Conservation (phyloP, 106 monocot species). For the Agapanthus africanus region DNA sequence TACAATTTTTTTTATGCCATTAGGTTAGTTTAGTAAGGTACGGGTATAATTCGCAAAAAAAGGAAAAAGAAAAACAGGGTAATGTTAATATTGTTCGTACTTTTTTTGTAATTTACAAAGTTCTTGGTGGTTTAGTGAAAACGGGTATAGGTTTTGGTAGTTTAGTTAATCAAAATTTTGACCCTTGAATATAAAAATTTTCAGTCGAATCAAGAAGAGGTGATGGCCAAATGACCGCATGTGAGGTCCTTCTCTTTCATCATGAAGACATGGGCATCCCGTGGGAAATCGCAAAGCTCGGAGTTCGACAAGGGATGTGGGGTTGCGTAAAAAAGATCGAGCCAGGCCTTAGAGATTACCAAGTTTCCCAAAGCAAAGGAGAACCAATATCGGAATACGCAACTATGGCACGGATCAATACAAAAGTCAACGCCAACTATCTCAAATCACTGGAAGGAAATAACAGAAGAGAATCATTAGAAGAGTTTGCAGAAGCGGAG, state of each 20-base stretch:
- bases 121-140: no score
- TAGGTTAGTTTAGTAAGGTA: no score
- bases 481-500: slow-evolving; percentile 26
- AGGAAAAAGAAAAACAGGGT: no score
- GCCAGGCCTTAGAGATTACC: slow-evolving; percentile 79
- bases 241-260: slow-evolving; percentile 87
- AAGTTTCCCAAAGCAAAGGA: slow-evolving; percentile 23
- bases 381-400: slow-evolving; percentile 33
- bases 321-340: slow-evolving; percentile 81
- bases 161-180: background rate
- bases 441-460: no score
- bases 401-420: slow-evolving; percentile 42
- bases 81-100: no score
- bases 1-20: no score
- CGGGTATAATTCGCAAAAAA: no score
- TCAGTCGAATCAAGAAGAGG: slow-evolving; percentile 67
- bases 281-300: slow-evolving; percentile 84
- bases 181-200: background rate
- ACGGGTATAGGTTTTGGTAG: no score
- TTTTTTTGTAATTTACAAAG: no score
- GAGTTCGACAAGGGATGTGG: slow-evolving; percentile 93
- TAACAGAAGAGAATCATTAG: slow-evolving; percentile 18
- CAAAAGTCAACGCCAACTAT: slow-evolving; percentile 25
- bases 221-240: slow-evolving; percentile 54
- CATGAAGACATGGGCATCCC: slow-evolving; percentile 98